phyloP scores from a whole-genome alignment of 78 protist genomes.

The Planoprotostelium fungivorum region DNA sequence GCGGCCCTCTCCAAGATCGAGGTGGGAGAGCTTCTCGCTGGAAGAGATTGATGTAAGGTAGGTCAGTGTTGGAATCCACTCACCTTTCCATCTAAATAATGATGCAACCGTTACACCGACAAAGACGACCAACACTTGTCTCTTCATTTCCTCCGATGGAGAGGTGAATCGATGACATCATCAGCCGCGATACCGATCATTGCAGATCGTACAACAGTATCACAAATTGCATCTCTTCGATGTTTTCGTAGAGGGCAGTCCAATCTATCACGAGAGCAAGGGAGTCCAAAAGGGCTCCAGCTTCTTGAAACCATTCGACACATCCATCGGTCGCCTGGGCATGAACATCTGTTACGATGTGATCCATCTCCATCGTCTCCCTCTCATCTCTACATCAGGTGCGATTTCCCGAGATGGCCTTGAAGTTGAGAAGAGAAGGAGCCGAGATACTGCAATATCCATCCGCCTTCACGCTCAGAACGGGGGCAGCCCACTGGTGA shows the following conservation, averaged over 20 bases:
- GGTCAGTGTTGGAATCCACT: neutral
- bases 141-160: neutral
- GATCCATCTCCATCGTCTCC: too few relatives aligned
- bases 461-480: constrained; percentile 35
- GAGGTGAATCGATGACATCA: neutral
- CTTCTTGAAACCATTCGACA: constrained; percentile 13
- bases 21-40: too few relatives aligned
- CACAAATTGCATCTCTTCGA: constrained; percentile 53
- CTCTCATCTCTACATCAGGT: too few relatives aligned
- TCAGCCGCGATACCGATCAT: neutral
- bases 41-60: neutral
- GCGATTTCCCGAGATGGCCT: constrained; percentile 43
- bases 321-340: constrained; percentile 43
- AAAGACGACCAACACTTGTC: neutral
- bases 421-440: constrained; percentile 11
- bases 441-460: constrained; percentile 40
- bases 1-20: neutral
- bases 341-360: constrained; percentile 48
- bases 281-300: constrained; percentile 20
- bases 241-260: constrained; percentile 28
- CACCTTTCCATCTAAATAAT: neutral
- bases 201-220: neutral
- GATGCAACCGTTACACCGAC: neutral
- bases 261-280: constrained; percentile 32
- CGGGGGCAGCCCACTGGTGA: constrained; percentile 62